phyloP scores from a whole-genome alignment of 2,329 filamentous ascomycete genomes.

The Aspergillus transmontanensis region DNA sequence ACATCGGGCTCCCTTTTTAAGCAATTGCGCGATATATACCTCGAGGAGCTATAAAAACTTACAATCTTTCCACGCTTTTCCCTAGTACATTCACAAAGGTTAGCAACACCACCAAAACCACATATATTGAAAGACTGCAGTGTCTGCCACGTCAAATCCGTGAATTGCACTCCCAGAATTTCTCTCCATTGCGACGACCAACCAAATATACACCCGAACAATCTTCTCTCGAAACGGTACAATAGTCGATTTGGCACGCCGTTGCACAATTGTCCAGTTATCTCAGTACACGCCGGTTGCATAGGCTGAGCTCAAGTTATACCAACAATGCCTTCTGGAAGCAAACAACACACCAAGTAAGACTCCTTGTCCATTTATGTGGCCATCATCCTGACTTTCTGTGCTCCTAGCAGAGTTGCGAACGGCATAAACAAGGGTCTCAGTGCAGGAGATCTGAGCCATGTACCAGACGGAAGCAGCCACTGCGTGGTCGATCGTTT shows the following conservation, averaged over 20 bases:
- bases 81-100: conserved; percentile 7
- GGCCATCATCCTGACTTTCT: conserved; percentile 2
- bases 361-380: background rate
- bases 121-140: background rate
- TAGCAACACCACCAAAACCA: background rate
- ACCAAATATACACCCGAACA: background rate
- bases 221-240: background rate
- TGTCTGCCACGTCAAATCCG: background rate
- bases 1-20: conserved; percentile 6
- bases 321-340: conserved; percentile 19
- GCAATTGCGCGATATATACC: background rate
- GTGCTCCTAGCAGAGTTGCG: conserved; percentile 12
- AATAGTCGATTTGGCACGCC: no score
- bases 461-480: conserved; percentile 28
- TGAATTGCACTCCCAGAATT: background rate
- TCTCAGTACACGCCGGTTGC: background rate
- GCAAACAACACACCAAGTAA: conserved; percentile 20
- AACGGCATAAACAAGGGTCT: conserved; percentile 30
- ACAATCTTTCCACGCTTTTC: background rate
- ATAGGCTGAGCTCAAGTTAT: background rate
- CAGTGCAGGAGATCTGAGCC: conserved; percentile 30
- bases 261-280: background rate
- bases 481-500: conserved; percentile 30
- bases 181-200: background rate
- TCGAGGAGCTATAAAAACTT: conserved; percentile 18